Evolutionary conservation across 495 filamentous ascomycete genomes (phyloP).

Genomic region (Niebla homalea): DNA sequence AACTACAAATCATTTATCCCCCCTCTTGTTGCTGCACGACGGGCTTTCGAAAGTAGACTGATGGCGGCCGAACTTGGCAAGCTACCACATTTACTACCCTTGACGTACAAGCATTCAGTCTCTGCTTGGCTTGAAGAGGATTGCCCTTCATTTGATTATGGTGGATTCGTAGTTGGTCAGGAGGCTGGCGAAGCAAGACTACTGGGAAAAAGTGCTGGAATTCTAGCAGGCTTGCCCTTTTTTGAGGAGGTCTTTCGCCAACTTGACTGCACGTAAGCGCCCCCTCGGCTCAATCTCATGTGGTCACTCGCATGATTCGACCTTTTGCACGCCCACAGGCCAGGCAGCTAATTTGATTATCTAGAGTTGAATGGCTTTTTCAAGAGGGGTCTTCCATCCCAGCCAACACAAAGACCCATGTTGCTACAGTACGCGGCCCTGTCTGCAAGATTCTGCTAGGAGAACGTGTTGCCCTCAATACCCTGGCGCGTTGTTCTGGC

Average conservation of each 20-base stretch:
- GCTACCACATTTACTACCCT: conserved; percentile 69
- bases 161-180: conserved; percentile 90
- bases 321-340: neutral
- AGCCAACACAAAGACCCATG: conserved; percentile 33
- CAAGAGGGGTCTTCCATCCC: conserved; percentile 55
- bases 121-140: conserved; percentile 86
- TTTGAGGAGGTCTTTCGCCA: conserved; percentile 89
- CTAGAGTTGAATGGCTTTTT: conserved; percentile 71
- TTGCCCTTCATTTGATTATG: conserved; percentile 91
- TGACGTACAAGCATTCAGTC: conserved; percentile 68
- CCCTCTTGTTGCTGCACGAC: too few species aligned
- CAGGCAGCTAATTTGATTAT: conserved; percentile 1
- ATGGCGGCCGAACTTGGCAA: conserved; percentile 59
- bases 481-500: conserved; percentile 81
- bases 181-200: conserved; percentile 63
- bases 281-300: neutral
- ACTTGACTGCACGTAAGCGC: conserved; percentile 60
- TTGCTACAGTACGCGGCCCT: conserved; percentile 77
- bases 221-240: conserved; percentile 88
- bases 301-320: too few species aligned
- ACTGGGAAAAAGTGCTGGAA: conserved; percentile 75
- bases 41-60: neutral
- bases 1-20: too few species aligned
- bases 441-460: conserved; percentile 77
- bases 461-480: conserved; percentile 86